A percentile compares a stretch with the other conserved stretches of the same genome.
These are phyloP conservation scores for Funneliformis mosseae DNA, from an alignment of 192 early-diverging fungal genomes.

Conservation along the genomic window DNA sequence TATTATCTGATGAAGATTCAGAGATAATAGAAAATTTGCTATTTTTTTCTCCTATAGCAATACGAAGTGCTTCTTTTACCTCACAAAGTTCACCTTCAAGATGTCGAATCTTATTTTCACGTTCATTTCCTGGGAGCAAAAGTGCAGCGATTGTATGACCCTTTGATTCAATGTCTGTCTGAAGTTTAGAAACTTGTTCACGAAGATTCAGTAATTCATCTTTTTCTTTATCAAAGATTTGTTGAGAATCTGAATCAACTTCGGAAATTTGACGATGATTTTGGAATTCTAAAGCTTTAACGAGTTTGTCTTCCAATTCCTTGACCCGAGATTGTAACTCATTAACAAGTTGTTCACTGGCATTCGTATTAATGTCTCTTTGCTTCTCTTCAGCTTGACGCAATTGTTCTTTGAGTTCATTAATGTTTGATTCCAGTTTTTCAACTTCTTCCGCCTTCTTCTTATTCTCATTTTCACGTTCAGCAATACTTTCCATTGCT, in stretches of 20 bases:
- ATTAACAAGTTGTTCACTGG: background rate
- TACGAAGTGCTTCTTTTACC: conserved; percentile 14
- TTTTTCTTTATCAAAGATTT: background rate
- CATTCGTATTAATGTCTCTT: background rate
- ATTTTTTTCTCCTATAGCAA: conserved; percentile 1
- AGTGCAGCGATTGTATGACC: conserved; percentile 31
- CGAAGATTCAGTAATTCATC: conserved; percentile 5
- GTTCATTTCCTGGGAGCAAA: conserved; percentile 18
- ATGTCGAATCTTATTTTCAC: conserved; percentile 18
- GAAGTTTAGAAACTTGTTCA: conserved; percentile 26
- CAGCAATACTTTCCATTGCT: conserved; percentile 13
- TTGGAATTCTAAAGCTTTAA: conserved; percentile 11
- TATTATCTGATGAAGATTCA: background rate
- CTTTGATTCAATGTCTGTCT: conserved; percentile 30
- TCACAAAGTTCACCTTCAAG: conserved; percentile 21
- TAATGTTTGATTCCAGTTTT: conserved; percentile 2
- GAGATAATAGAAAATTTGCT: background rate
- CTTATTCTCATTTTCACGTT: conserved; percentile 4
- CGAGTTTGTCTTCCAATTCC: conserved; percentile 16
- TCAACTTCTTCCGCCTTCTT: background rate
- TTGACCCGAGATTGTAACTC: background rate
- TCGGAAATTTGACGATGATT: background rate
- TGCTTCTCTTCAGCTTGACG: background rate
- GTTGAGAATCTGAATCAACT: background rate
- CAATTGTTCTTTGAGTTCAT: conserved; percentile 3